Base-by-base conservation (phyloP, 768 basidiomycete species). In the Ephemerocybe angulata region DNA sequence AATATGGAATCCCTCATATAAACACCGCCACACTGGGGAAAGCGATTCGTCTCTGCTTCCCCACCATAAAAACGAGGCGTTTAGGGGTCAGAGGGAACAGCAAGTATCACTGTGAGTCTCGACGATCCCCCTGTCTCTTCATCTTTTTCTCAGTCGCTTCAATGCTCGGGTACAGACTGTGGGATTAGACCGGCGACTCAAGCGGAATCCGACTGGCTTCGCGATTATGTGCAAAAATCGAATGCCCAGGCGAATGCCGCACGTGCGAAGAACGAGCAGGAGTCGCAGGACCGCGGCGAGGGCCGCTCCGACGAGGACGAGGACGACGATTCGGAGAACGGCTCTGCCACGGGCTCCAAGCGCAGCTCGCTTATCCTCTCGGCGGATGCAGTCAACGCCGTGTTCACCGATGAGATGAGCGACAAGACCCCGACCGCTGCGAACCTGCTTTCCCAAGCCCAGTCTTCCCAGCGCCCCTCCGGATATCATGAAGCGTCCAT, bases 1-100 rank as follows among this genome's bases (percentile, higher is more conserved):
- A 92, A 71, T 92, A 94, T 73, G 88, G 89, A 50, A 90, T 94
- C 57, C 90, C 90, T 50, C 91, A 95, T 66, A 92, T 96, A 76
- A 97, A 95, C 77, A 93, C 93, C 33, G 94, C 94, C 61, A 93
- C 93, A 1, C 80, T 97, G 63, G 94, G 94, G 58, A 97, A 97
- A 71, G 93, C 93, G 43, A 93, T 97, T 65, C 82, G 93, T 58
- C 82, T 90, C 52, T 94, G 92, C 69, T 97, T 93, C 74, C 91
- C 91, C 47, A 90, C 88, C 58, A 94, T 97, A 80, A 95, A 93
- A 81, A 96, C 94, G 49, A 80, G 94, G 61, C 87, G 94, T 55
- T 72, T 97, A 56, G 94, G 94, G 56, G 92, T 92, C 56, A 77
- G 94, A 72, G 93, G 93, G 49, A 94, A 96, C 76, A 92, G 90